Evolutionary conservation across 1,284 basidiomycete species (phyloP).

Genomic region (Agroathelia rolfsii): DNA sequence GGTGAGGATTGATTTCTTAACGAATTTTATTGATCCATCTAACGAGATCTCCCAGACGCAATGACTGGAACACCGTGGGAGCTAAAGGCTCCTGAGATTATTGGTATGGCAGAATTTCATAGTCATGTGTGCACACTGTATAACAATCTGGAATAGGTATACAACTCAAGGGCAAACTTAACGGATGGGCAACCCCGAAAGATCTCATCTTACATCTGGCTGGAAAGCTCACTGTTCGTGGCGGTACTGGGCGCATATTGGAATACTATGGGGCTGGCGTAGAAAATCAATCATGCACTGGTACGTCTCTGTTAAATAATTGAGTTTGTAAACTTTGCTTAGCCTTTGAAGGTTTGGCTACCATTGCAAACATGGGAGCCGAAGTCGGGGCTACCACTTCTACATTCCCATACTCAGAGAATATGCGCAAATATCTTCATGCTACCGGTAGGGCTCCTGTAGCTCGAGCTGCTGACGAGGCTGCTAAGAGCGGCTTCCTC

Average conservation of each 20-base stretch:
- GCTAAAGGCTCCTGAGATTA: constrained; percentile 85
- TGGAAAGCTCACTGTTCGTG: constrained; percentile 90
- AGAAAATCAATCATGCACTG: constrained; percentile 85
- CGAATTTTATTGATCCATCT: too few species aligned
- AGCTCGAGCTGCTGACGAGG: constrained; percentile 79
- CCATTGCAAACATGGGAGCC: constrained; percentile 97
- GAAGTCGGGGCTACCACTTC: constrained; percentile 99
- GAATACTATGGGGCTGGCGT: constrained; percentile 99
- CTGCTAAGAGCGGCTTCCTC: constrained; percentile 74
- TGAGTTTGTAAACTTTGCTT: background rate
- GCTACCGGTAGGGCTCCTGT: constrained; percentile 89
- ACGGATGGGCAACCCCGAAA: constrained; percentile 93
- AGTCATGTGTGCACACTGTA: background rate
- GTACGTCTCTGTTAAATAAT: constrained; percentile 25
- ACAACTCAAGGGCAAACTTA: constrained; percentile 82
- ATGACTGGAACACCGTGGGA: constrained; percentile 99
- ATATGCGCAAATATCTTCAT: constrained; percentile 84
- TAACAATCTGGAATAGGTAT: constrained; percentile 39
- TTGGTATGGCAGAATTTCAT: constrained; percentile 41
- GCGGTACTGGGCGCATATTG: constrained; percentile 92
- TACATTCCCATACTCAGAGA: constrained; percentile 89
- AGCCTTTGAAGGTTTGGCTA: constrained; percentile 61
- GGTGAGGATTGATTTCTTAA: too few species aligned
- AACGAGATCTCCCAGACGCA: too few species aligned
- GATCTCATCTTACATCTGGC: constrained; percentile 94